Evolutionary conservation across 495 filamentous ascomycete species (phyloP), one percentile per base, ranked within the genome.

Genomic region (Penicillium mononematosum): DNA sequence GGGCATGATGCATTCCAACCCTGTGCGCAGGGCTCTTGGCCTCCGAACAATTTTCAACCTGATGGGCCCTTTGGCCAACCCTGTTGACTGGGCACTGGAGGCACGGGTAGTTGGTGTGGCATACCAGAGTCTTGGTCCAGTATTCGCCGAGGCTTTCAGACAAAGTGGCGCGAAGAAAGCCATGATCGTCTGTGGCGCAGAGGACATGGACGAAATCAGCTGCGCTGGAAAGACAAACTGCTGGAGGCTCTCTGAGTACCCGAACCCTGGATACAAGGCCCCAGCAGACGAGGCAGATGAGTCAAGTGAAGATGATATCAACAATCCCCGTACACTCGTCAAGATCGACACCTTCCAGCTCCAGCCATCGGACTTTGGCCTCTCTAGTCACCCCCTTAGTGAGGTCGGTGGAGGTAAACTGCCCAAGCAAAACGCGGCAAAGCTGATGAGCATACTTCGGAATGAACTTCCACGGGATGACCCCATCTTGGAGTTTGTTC

Each of bases 11-110:
- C 82, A 91, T 68, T 91, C 93, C 20, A 91, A 91, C 12, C 79
- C 85, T 7, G 87, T 96, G 55, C 87, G 95, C 20, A 87, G 83
- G 56, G 85, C 89, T 66, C 83, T 99, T 10, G 91, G 91, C 49
- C 89, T 92, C 73, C 84, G 93, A 44, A 98, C 94, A 1, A 92
- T 98, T 63, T 98, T 98, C 84, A 98, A 98, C 73, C 79, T 98
- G 0, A 82, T 98, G 51, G 94, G 95, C 3, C 95, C 95, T 2
- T 80, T 99, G 14, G 85, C 91, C 20, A 97, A 97, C 70, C 95
- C 94, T 0, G 77, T 92, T 4, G 87, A 96, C 63, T 81, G 74
- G 45, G 78, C 81, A 2, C 82, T 98, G 34, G 94, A 98, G 71
- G 92, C 94, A 3, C 85, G 95, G 22, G 80, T 99, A 42, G 82